A percentile compares a stretch with the other conserved stretches of the same genome.
Conservation (phyloP, 441 rosid genomes). For the Omphalea diandra region DNA sequence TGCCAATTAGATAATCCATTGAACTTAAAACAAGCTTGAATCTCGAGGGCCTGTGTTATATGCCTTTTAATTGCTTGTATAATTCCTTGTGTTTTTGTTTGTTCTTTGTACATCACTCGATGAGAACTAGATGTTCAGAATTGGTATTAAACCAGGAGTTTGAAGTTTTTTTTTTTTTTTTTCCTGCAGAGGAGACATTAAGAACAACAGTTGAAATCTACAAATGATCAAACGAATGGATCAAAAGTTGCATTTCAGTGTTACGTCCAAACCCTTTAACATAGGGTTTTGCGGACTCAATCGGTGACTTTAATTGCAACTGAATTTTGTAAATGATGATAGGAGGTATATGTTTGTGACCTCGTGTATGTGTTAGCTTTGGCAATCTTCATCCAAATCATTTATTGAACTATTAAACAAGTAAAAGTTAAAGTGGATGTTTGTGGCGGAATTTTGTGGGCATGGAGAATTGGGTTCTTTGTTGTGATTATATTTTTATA, state of each 20-base stretch:
- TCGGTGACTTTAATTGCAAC: too few species aligned
- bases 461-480: neutral
- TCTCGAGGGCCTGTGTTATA: neutral
- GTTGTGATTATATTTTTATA: neutral
- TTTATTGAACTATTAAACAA: neutral
- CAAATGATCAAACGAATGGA: neutral
- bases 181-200: slow-evolving; percentile 42
- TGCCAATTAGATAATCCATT: too few species aligned
- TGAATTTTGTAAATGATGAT: neutral
- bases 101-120: neutral
- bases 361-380: neutral
- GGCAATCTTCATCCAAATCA: neutral
- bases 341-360: too few species aligned
- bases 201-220: slow-evolving; percentile 4
- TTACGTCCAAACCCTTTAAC: neutral
- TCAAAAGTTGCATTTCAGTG: slow-evolving; percentile 8
- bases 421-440: neutral
- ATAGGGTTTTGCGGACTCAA: neutral
- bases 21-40: neutral
- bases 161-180: slow-evolving; percentile 3
- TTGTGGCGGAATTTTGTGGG: neutral
- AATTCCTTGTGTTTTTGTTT: neutral
- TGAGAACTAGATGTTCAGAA: neutral
- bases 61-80: neutral
- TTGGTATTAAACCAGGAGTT: neutral